Base-by-base conservation (phyloP, 148 eudicot species). In the Cornus kousa region DNA sequence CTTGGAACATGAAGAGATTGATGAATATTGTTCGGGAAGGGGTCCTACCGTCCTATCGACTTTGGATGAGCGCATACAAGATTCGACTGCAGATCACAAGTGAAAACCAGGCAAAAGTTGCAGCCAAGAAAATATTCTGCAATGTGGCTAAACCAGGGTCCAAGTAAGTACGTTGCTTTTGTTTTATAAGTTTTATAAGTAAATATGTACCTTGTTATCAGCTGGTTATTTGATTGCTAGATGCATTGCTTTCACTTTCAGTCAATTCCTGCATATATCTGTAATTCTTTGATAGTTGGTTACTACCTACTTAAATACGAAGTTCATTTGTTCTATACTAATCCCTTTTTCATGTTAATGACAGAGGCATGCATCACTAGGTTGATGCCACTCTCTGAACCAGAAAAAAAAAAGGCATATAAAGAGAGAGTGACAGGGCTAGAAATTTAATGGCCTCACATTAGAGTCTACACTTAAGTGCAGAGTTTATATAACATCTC, bases 1-100 rank as follows among this genome's bases (percentile, higher is more conserved):
- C 94, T 32, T 89, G 92, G 92, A 91, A 89, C 43, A 89, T 91
- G 92, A 91, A 87, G 86, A 84, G 88, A 85, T 55, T 85, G 86
- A 87, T 87, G 85, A 84, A 73, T 35, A 76, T 80, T 71, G 84
- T 83, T 28, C 67, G 90, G 9, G 86, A 87, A 35, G 88, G 90
- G 7, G 80, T 77, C 4, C 33, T 89, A 9, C 82, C 85, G 80
- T 77, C 4, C 33, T 89, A 9, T 84, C 85, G 0, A 91, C 94
- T 78, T 73, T 87, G 53, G 89, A 89, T 67, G 92, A 82, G 73
- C 84, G 80, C 10, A 65, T 79, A 16, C 77, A 83, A 3, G 87
- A 78, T 68, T 28, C 72, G 5, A 12, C 71, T 86, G 62, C 85
- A 81, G 43, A 91, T 91, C 72, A 80, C 81, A 2, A 91, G 85